phyloP scores from a whole-genome alignment of 2,329 filamentous ascomycete genomes.

The Pestalotiopsis fici region DNA sequence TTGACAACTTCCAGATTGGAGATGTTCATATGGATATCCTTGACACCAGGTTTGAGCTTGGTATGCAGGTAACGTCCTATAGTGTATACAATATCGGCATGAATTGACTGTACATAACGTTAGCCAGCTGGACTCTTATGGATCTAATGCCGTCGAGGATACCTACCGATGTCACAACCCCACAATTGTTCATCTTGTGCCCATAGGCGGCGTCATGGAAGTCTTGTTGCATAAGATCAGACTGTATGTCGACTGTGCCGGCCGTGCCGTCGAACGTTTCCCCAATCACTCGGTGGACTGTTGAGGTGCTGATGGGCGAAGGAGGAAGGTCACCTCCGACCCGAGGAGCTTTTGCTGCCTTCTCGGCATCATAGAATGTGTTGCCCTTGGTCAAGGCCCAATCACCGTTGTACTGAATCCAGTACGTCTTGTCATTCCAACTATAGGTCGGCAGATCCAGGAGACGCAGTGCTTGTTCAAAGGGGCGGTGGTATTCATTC shows the following conservation, averaged over 20 bases:
- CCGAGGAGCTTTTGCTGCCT: neutral
- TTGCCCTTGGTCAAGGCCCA: constrained; percentile 67
- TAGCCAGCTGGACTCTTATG: neutral
- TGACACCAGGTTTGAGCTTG: constrained; percentile 43
- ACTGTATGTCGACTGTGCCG: constrained; percentile 33
- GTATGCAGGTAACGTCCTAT: constrained; percentile 61
- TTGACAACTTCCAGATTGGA: constrained; percentile 36
- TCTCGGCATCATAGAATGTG: constrained; percentile 38
- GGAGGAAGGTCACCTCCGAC: neutral
- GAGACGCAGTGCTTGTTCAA: constrained; percentile 43
- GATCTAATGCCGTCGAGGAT: neutral
- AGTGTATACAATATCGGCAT: constrained; percentile 67
- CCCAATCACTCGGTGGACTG: constrained; percentile 36
- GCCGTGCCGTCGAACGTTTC: constrained; percentile 27
- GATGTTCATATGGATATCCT: constrained; percentile 31
- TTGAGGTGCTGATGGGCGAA: constrained; percentile 27
- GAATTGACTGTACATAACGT: constrained; percentile 37
- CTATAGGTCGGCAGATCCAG: constrained; percentile 68
- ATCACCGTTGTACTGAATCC: constrained; percentile 65
- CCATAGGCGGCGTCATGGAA: constrained; percentile 38
- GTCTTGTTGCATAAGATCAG: constrained; percentile 39
- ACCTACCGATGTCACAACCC: constrained; percentile 45
- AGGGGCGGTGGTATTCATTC: constrained; percentile 66
- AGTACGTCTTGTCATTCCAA: constrained; percentile 75
- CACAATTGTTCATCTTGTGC: constrained; percentile 42